Base-by-base conservation (phyloP, 2,329 filamentous ascomycete genomes). In the Hypoxylon sp. region DNA sequence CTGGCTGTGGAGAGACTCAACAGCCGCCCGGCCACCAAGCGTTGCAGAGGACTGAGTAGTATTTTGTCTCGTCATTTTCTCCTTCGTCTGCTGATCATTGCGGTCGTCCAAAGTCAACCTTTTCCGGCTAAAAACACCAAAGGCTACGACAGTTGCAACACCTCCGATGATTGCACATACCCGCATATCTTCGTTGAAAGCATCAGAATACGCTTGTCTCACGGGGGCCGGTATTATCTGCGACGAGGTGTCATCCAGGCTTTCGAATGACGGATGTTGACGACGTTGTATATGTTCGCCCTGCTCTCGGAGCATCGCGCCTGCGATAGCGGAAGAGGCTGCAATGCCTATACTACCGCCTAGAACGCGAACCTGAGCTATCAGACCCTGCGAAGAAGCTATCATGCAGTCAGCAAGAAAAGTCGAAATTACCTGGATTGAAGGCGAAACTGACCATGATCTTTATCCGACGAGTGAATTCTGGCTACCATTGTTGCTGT, bases 271-370 rank as follows among this genome's bases (percentile, higher is more conserved):
- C 21, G 72, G 67, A 14, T 80, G 66, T 43, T 80, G 74, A 6
- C 74, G 64, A 1, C 75, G 59, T 7, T 76, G 68, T 2, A 80
- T 48, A 3, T 75, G 60, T n/a, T 69, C 65, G 34, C 82, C 70
- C 25, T 75, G 68, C 2, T 75, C 60, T 25, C 72, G 75, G 45
- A 76, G 77, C 70, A 72, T 78, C 53, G 65, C 77, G 46, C 71
- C 79, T 3, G 86, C 71, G 14, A 87, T 79, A 14, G 83, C 82
- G 0, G 85, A 83, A 19, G 84, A 87, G 1, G 82, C 80, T 2
- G 86, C 83, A 57, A 88, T 86, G 2, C 86, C 86, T 28, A 87
- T 77, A 62, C 85, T 86, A 5, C 86, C 85, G 3, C 86, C 86
- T 0, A 87, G 77, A 21, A 87, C 81, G 32, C 85, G 81, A 23